phyloP scores from a whole-genome alignment of 2,329 filamentous ascomycete genomes.

The Fusarium nisikadoi region DNA sequence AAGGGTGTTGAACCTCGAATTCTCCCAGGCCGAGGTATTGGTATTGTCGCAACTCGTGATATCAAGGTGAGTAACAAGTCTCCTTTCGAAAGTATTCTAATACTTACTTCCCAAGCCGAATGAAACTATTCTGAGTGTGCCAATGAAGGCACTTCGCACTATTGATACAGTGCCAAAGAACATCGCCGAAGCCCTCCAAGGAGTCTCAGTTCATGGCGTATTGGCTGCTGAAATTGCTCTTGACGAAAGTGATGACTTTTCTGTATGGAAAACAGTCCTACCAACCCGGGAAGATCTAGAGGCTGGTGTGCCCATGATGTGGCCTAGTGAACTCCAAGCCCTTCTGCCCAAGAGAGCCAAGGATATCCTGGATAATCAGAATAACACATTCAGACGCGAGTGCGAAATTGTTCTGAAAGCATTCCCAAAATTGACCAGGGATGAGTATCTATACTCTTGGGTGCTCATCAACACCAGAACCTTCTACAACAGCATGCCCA shows the following conservation, averaged over 20 bases:
- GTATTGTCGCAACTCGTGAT: conserved; percentile 75
- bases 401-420: conserved; percentile 50
- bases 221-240: conserved; percentile 75
- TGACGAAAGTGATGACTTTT: conserved; percentile 59
- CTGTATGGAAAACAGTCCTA: conserved; percentile 73
- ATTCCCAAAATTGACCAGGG: conserved; percentile 48
- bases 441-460: conserved; percentile 66
- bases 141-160: conserved; percentile 71
- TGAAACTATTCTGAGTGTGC: conserved; percentile 73
- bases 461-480: conserved; percentile 70
- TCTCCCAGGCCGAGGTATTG: conserved; percentile 79
- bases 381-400: conserved; percentile 53
- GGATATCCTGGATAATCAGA: conserved; percentile 64
- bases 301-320: conserved; percentile 54
- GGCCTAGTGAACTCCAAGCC: conserved; percentile 57
- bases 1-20: conserved; percentile 72
- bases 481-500: conserved; percentile 66
- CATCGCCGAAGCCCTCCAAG: conserved; percentile 64
- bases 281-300: conserved; percentile 71
- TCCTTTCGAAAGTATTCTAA: background rate
- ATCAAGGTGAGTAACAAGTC: conserved; percentile 64
- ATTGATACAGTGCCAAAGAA: conserved; percentile 66
- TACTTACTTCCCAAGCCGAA: conserved; percentile 44
- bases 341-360: conserved; percentile 58
- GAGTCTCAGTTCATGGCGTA: conserved; percentile 74